Evolutionary conservation across 345 rosid genomes (phyloP), one percentile per base, ranked within the genome.

Genomic region (thale cress (Arabidopsis thaliana)): DNA sequence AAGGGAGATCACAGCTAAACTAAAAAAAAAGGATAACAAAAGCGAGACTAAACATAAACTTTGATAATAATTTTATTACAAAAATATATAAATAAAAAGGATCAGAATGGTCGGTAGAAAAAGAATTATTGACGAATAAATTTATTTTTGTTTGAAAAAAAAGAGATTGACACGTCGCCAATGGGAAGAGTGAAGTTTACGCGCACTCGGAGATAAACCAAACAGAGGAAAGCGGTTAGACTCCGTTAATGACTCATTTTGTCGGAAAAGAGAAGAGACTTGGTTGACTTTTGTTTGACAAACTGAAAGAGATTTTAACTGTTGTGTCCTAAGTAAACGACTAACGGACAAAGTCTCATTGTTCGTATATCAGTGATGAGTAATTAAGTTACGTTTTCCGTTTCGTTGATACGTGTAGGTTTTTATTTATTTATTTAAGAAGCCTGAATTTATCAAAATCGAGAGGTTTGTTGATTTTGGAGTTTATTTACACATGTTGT

Each of bases 41-140:
- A 42, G 36, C 2, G 33, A 52, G 40, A 73, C 10, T 23, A 36
- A 65, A 65, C 42, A 56, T 51, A 57, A 66, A 58, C 12, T 66
- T n/a, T 23, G 24, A 57, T 44, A 44, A 56, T 59, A n/a, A 37
- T 51, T 2, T 28, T 51, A 23, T 28, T 46, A 52, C 4, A 14
- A 44, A 64, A 55, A 24, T 24, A 8, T 28, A 28, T 28, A 45
- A 68, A 30, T 9, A 40, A 59, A 50, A 16, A 16, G 20, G 32
- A 45, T 59, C 0, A 16, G 20, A 66, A 49, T 67, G 80, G 80
- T 76, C 71, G 75, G 80, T 55, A 8, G 70, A 53, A 53, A 76
- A 62, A 6, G 33, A 59, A 41, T 59, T 67, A 40, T 74, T 46
- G 65, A 48, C 71, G 34, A 59, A 58, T 30, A 50, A 22, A 55